Percentiles rank a stretch among this genome's conserved stretches.
These are phyloP conservation scores for Borovskyia barvae DNA, from an alignment of 208 protist genomes.

Conservation along the genomic window DNA sequence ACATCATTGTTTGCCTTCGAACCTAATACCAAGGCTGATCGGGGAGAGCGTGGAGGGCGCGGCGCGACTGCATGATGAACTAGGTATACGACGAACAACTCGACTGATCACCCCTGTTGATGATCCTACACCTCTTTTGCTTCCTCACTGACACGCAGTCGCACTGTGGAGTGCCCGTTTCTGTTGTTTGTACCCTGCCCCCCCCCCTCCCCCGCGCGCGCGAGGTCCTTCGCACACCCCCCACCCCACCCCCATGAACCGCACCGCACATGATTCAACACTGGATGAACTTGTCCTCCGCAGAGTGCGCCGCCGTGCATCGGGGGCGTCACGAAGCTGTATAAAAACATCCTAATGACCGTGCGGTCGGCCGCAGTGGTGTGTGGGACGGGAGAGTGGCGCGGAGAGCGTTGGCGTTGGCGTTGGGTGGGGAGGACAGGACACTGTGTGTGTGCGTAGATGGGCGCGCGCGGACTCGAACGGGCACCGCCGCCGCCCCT, in stretches of 20 bases:
- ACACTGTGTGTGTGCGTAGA: not conserved
- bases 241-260: too few species aligned
- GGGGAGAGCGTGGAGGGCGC: not conserved
- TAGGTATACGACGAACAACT: constrained; percentile 31
- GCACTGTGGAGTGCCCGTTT: not conserved
- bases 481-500: too few species aligned
- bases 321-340: constrained; percentile 2
- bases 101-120: constrained; percentile 18
- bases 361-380: too few species aligned
- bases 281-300: constrained; percentile 20
- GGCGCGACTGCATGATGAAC: constrained; percentile 22
- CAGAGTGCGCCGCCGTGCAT: constrained; percentile 6
- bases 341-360: not conserved
- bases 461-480: too few species aligned
- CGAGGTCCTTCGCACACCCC: too few species aligned
- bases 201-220: not conserved
- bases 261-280: constrained; percentile 13
- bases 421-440: not conserved
- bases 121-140: constrained; percentile 23
- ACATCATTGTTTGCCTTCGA: constrained; percentile 18
- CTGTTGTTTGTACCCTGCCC: not conserved
- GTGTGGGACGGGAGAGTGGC: not conserved
- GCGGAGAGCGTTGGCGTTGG: too few species aligned
- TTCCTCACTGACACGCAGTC: constrained; percentile 29
- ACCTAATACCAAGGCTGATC: constrained; percentile 13